Conservation (phyloP, 371 early-diverging fungal genomes). For the Actinomortierella ambigua region DNA sequence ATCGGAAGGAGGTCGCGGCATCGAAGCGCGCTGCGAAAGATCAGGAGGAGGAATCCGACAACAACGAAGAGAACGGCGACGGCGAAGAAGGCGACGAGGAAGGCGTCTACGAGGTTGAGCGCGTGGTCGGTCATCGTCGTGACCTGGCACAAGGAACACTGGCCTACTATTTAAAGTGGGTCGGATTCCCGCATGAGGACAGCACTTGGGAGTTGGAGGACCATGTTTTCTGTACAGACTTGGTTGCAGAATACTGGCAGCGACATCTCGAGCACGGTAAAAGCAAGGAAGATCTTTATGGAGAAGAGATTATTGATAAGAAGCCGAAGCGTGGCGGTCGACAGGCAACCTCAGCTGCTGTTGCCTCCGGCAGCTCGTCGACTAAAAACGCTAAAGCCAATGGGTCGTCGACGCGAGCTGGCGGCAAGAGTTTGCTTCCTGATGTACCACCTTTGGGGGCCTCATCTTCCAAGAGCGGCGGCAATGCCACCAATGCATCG, state of each 20-base stretch:
- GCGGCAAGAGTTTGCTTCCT: too few species aligned
- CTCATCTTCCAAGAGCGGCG: too few species aligned
- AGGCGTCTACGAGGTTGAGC: constrained; percentile 30
- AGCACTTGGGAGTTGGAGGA: constrained; percentile 34
- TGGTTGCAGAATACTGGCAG: constrained; percentile 27
- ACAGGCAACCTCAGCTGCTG: too few species aligned
- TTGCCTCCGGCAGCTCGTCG: too few species aligned
- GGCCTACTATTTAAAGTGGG: constrained; percentile 32
- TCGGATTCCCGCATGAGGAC: constrained; percentile 21
- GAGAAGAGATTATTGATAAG: too few species aligned
- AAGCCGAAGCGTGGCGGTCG: too few species aligned
- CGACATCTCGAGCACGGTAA: constrained; percentile 18
- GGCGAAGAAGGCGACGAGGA: neutral
- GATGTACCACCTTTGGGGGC: too few species aligned
- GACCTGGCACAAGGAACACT: neutral
- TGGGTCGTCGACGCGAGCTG: too few species aligned
- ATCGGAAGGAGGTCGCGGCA: too few species aligned
- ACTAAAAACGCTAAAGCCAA: too few species aligned
- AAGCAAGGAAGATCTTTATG: constrained; percentile 9
- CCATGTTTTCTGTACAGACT: constrained; percentile 14
- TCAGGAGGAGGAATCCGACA: neutral
- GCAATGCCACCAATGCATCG: too few species aligned
- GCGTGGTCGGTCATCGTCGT: constrained; percentile 28
- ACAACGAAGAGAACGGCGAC: constrained; percentile 9
- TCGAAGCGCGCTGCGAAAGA: neutral